phyloP scores from a whole-genome alignment of 2,329 filamentous ascomycete species.

The Chrysosporium queenslandicum region DNA sequence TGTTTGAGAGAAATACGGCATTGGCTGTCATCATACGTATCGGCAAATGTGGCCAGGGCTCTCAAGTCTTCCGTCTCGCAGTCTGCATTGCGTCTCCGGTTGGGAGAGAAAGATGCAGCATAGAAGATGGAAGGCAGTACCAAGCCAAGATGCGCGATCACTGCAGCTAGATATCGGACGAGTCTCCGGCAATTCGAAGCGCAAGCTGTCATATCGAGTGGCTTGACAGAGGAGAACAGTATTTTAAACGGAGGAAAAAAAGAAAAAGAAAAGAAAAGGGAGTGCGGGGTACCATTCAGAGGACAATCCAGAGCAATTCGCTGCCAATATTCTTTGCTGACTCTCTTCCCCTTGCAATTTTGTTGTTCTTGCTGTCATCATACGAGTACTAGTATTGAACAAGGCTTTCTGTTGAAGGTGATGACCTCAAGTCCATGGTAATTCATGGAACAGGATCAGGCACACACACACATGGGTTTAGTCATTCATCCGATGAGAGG shows the following conservation, averaged over 20 bases:
- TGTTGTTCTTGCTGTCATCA: neutral
- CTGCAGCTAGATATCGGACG: neutral
- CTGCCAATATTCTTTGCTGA: neutral
- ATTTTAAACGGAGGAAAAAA: neutral
- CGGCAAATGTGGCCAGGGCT: no score
- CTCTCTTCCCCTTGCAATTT: neutral
- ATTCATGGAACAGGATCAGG: slow-evolving; percentile 4
- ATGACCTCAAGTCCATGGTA: neutral
- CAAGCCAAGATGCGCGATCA: neutral
- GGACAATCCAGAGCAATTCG: neutral
- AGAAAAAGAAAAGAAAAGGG: no score
- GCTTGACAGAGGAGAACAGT: neutral
- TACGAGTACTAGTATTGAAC: no score
- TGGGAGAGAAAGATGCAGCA: neutral
- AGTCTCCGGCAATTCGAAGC: neutral
- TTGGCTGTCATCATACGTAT: neutral
- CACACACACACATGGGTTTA: neutral
- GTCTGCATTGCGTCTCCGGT: neutral
- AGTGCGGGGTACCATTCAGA: no score
- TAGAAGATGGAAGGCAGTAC: neutral
- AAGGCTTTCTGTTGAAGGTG: no score
- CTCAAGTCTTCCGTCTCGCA: no score
- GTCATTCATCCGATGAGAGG: no score
- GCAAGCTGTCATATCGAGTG: neutral
- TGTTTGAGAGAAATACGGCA: neutral